These are phyloP conservation scores for Nyctanthes arbortristis DNA, from an alignment of 257 asterid species.

Conservation along the genomic window DNA sequence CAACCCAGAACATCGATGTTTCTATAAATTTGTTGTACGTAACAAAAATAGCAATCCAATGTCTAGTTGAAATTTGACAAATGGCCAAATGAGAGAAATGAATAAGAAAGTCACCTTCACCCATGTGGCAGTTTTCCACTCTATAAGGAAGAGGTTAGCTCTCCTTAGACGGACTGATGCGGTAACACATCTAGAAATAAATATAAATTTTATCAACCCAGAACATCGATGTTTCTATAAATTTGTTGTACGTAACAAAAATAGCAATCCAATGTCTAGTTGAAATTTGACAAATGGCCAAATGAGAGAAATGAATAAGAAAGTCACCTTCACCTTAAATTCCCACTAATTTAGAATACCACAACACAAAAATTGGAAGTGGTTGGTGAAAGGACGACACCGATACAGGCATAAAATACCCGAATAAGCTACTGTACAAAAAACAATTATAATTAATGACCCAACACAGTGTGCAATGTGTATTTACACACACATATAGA, in stretches of 20 bases:
- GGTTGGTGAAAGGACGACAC: conserved; percentile 36
- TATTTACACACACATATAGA: conserved; percentile 13
- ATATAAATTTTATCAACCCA: too few species aligned
- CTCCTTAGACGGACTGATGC: conserved; percentile 7
- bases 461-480: conserved; percentile 14
- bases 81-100: background rate
- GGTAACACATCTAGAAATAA: too few species aligned
- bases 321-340: conserved; percentile 15
- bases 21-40: background rate
- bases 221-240: too few species aligned
- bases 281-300: too few species aligned
- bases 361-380: conserved; percentile 21
- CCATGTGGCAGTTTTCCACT: too few species aligned
- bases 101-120: conserved; percentile 18
- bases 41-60: too few species aligned
- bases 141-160: too few species aligned
- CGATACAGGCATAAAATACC: conserved; percentile 41
- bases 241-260: background rate
- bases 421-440: conserved; percentile 30
- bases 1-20: too few species aligned
- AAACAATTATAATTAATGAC: conserved; percentile 27
- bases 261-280: too few species aligned
- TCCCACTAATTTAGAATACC: conserved; percentile 3
- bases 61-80: too few species aligned
- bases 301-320: background rate